Evolutionary conservation across 2,329 filamentous ascomycete species (phyloP).

Genomic region (Epichloe gansuensis): DNA sequence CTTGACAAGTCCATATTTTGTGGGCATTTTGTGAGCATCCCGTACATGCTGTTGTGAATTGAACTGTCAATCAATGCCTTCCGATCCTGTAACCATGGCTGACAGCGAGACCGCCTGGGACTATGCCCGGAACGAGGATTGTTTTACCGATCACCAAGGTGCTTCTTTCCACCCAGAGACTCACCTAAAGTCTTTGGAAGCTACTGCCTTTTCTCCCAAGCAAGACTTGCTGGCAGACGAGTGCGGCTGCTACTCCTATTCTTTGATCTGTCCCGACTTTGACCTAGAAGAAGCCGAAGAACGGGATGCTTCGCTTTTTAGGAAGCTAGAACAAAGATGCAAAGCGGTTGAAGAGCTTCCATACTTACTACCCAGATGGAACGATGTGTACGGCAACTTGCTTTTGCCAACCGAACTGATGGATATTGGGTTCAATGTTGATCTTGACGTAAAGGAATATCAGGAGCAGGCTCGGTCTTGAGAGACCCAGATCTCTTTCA

Average conservation of each 20-base stretch:
- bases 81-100: not conserved
- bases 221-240: not conserved
- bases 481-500: conserved; percentile 5
- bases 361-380: conserved; percentile 2
- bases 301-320: not conserved
- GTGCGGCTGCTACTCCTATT: not conserved
- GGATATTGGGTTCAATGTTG: not conserved
- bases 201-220: not conserved
- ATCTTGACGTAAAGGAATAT: conserved; percentile 2
- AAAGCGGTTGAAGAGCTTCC: not conserved
- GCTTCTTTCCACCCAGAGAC: conserved; percentile 17
- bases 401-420: conserved; percentile 3
- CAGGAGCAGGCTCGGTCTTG: conserved; percentile 1
- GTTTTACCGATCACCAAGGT: conserved; percentile 15
- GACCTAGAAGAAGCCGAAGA: not conserved
- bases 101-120: not conserved
- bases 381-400: not conserved
- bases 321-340: not conserved
- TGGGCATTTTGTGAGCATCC: too few species aligned
- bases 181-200: conserved; percentile 10
- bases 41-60: too few species aligned
- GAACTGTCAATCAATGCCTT: not conserved
- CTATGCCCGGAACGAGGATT: conserved; percentile 16
- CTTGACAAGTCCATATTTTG: too few species aligned
- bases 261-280: not conserved